These are phyloP conservation scores for Clonostachys solani DNA, from an alignment of 2,329 filamentous ascomycete species.

Conservation along the genomic window DNA sequence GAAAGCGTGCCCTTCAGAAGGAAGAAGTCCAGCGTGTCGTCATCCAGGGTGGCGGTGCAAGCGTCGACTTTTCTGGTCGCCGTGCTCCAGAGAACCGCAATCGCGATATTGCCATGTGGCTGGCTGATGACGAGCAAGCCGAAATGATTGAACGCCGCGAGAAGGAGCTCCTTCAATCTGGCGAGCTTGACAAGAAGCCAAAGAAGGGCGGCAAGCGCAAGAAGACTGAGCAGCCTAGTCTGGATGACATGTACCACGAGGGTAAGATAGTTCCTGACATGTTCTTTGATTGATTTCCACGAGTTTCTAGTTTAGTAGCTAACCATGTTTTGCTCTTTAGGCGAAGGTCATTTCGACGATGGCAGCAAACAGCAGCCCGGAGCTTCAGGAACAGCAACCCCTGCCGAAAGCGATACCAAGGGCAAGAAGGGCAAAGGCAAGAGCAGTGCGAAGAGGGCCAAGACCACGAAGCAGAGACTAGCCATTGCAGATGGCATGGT, in stretches of 20 bases:
- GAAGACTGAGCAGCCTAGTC: conserved; percentile 54
- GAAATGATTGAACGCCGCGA: conserved; percentile 91
- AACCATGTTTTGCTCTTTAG: conserved; percentile 38
- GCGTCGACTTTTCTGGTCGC: conserved; percentile 95
- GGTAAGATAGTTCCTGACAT: conserved; percentile 53
- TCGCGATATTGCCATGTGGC: conserved; percentile 98
- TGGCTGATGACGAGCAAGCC: conserved; percentile 94
- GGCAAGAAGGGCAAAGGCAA: conserved; percentile 59
- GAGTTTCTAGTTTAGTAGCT: conserved; percentile 7
- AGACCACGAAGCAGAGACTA: conserved; percentile 64
- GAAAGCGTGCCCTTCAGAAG: conserved; percentile 94
- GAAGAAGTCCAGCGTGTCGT: conserved; percentile 98
- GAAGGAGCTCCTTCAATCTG: conserved; percentile 75
- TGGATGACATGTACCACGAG: conserved; percentile 99
- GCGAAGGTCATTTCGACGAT: conserved; percentile 95
- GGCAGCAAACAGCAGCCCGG: conserved; percentile 55
- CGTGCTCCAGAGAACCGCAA: conserved; percentile 85
- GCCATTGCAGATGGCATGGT: conserved; percentile 60
- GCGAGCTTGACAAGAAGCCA: conserved; percentile 61
- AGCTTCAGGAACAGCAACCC: conserved; percentile 77
- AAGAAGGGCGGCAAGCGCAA: conserved; percentile 55
- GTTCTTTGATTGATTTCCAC: not conserved
- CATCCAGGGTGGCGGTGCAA: conserved; percentile 85
- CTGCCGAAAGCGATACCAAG: conserved; percentile 54
- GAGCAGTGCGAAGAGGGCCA: conserved; percentile 46